Evolutionary conservation across 805 yeast genomes (phyloP).

Genomic region (Tetrapisispora taiwanensis): DNA sequence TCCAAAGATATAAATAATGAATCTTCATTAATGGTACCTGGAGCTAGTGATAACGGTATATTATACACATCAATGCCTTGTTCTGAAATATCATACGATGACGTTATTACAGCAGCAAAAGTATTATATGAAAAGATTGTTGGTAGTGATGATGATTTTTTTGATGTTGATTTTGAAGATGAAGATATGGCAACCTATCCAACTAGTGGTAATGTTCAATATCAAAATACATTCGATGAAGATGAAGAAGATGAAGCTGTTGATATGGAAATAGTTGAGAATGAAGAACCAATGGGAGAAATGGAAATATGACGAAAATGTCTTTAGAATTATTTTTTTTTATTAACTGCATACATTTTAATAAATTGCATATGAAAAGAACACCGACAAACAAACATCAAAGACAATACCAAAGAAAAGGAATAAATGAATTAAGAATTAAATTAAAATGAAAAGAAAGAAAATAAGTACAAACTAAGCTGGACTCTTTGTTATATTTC

Average conservation of each 20-base stretch:
- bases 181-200: conserved; percentile 43
- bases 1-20: conserved; percentile 19
- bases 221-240: conserved; percentile 24
- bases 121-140: conserved; percentile 66
- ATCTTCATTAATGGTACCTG: conserved; percentile 17
- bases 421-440: too few relatives aligned
- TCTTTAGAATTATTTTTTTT: too few relatives aligned
- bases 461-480: background rate
- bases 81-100: conserved; percentile 84
- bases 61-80: conserved; percentile 60
- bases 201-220: conserved; percentile 5
- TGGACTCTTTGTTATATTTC: too few relatives aligned
- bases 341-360: background rate
- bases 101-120: conserved; percentile 73
- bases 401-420: too few relatives aligned
- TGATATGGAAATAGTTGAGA: conserved; percentile 23
- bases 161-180: conserved; percentile 93
- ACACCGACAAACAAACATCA: too few relatives aligned
- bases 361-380: too few relatives aligned
- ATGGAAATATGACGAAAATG: conserved; percentile 26
- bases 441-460: too few relatives aligned
- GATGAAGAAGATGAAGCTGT: conserved; percentile 21
- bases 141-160: conserved; percentile 92
- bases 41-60: conserved; percentile 39
- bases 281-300: conserved; percentile 34